Conservation (phyloP, 768 basidiomycete genomes). For the Suillus decipiens region DNA sequence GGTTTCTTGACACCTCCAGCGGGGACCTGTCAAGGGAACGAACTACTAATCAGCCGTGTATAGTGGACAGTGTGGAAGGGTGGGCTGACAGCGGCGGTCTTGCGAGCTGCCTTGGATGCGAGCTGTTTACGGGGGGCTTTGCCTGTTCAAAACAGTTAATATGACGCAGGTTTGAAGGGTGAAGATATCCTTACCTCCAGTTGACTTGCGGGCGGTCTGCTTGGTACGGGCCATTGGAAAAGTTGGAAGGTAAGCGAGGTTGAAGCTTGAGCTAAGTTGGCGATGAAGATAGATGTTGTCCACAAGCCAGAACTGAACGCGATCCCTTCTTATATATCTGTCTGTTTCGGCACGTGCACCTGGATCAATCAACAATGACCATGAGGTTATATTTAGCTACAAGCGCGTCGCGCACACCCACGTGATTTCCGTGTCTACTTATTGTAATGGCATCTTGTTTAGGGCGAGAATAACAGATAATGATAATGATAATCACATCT, state of each 20-base stretch:
- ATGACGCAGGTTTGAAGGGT: not conserved
- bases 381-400: not conserved
- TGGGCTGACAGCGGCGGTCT: slow-evolving; percentile 48
- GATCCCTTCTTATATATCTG: slow-evolving; percentile 7
- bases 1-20: slow-evolving; percentile 79
- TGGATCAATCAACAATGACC: slow-evolving; percentile 12
- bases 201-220: slow-evolving; percentile 84
- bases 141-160: slow-evolving; percentile 32
- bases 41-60: slow-evolving; percentile 8
- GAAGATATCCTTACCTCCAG: slow-evolving; percentile 51
- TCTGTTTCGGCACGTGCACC: not conserved
- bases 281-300: not conserved
- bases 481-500: not conserved
- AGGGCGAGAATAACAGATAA: no score
- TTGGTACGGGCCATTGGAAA: slow-evolving; percentile 67
- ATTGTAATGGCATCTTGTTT: no score
- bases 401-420: slow-evolving; percentile 11
- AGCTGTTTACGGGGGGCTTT: slow-evolving; percentile 65
- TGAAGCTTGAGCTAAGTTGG: slow-evolving; percentile 27
- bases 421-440: slow-evolving; percentile 10
- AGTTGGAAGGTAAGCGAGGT: not conserved
- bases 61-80: slow-evolving; percentile 4
- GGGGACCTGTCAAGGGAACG: slow-evolving; percentile 36
- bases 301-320: not conserved
- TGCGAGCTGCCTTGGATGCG: slow-evolving; percentile 61